Percentiles rank a stretch among this genome's conserved stretches.
Evolutionary conservation across 2,329 filamentous ascomycete genomes (phyloP).

Genomic region (Plectosphaerella sp.): DNA sequence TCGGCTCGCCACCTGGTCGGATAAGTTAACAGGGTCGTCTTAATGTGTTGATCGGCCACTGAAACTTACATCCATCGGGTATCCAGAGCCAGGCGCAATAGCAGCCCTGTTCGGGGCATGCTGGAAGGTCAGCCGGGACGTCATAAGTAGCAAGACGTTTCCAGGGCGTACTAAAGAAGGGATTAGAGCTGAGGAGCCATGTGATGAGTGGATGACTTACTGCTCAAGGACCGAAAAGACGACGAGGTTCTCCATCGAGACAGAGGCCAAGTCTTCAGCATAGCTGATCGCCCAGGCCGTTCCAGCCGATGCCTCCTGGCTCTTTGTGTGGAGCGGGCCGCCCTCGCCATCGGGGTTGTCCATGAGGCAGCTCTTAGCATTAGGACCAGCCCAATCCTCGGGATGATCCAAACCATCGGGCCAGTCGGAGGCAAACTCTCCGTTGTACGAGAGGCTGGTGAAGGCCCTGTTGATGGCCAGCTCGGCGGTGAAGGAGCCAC

Average conservation of each 20-base stretch:
- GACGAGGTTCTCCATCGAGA: slow-evolving; percentile 46
- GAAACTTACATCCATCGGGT: slow-evolving; percentile 17
- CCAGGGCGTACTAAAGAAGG: slow-evolving; percentile 19
- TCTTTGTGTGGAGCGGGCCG: slow-evolving; percentile 42
- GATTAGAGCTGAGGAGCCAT: not conserved
- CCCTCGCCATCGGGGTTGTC: slow-evolving; percentile 27
- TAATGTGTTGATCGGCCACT: not conserved
- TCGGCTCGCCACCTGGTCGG: slow-evolving; percentile 12
- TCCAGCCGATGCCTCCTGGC: slow-evolving; percentile 35
- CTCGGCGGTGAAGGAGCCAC: slow-evolving; percentile 42
- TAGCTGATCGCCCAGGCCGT: slow-evolving; percentile 49
- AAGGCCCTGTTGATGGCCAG: slow-evolving; percentile 44
- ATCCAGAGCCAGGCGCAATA: slow-evolving; percentile 36
- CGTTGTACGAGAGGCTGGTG: slow-evolving; percentile 40
- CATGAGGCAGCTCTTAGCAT: slow-evolving; percentile 18
- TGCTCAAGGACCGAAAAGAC: slow-evolving; percentile 42
- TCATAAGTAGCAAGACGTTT: slow-evolving; percentile 22
- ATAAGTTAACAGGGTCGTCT: not conserved
- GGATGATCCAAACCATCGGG: slow-evolving; percentile 40
- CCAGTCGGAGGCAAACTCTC: slow-evolving; percentile 33
- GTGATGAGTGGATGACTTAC: slow-evolving; percentile 18
- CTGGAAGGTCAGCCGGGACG: slow-evolving; percentile 19
- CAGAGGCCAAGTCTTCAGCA: slow-evolving; percentile 36
- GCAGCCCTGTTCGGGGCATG: slow-evolving; percentile 20
- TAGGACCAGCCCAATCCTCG: slow-evolving; percentile 37